Conservation (phyloP, 1,284 basidiomycete species). For the Trichosporon ovoides region DNA sequence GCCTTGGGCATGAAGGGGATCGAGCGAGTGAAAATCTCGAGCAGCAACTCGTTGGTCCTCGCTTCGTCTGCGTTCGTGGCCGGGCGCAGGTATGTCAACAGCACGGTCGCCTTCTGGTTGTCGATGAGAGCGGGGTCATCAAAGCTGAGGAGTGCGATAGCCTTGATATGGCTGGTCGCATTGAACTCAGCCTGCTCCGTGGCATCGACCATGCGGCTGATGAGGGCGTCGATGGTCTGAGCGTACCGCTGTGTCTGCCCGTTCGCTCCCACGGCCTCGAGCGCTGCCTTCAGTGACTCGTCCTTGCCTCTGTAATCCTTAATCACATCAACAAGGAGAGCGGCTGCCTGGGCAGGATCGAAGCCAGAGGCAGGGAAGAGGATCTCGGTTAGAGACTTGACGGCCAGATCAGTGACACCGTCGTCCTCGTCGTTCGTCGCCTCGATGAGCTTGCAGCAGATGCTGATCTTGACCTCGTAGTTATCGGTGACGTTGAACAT, state of each 20-base stretch:
- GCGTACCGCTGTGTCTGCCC: constrained; percentile 21
- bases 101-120: constrained; percentile 33
- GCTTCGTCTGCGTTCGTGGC: constrained; percentile 63
- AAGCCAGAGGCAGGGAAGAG: constrained; percentile 58
- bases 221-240: constrained; percentile 70
- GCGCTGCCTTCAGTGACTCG: constrained; percentile 72
- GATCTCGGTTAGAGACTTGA: constrained; percentile 80
- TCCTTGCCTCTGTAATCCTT: constrained; percentile 74
- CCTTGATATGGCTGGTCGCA: constrained; percentile 36
- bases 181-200: constrained; percentile 37
- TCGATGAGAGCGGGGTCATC: constrained; percentile 37
- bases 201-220: constrained; percentile 80
- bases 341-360: constrained; percentile 54
- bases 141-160: constrained; percentile 34
- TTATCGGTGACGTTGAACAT: constrained; percentile 65
- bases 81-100: constrained; percentile 28
- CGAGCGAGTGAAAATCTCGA: constrained; percentile 78
- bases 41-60: constrained; percentile 69
- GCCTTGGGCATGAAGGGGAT: constrained; percentile 85
- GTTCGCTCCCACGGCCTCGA: constrained; percentile 8
- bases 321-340: constrained; percentile 77
- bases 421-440: constrained; percentile 87
- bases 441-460: constrained; percentile 70
- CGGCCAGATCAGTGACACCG: constrained; percentile 80
- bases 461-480: constrained; percentile 63